Evolutionary conservation across 164 flowering plant genomes (phyloP), one percentile per base, ranked within the genome.

Genomic region (Chimonanthus salicifolius): DNA sequence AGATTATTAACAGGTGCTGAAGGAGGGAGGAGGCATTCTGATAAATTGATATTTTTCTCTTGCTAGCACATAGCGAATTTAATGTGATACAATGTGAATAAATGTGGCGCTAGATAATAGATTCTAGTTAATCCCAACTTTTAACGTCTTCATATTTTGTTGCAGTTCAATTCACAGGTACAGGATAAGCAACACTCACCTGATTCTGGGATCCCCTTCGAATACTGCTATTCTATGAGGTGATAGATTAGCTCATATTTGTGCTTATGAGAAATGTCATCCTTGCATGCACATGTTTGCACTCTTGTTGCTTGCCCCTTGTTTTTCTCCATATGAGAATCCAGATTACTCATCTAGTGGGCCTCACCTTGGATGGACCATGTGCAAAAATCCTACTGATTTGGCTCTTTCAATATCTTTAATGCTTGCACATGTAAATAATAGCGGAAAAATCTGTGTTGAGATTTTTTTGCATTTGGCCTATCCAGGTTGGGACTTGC

Each of bases 191-290:
- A 84, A 47, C 67, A 10, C 71, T 33, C 76, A 43, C 68, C 81
- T 68, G 77, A 70, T 72, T 48, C 87, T 3, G 62, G 58, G 3
- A 67, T 80, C 48, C 92, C 97, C 46, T 96, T 94, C 67, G 90
- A 94, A 43, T 89, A 83, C 73, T 94, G 99, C 78, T 96, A 94
- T 78, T 80, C 65, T 11, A 13, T 85, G 44, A 82, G 88, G 98
- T 95, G 47, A 64, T 64, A 13, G 21, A 48, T 3, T 33, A 33
- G 58, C 16, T 54, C 48, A 15, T 18, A 49, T 63, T 46, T 51
- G 0, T 71, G 15, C 33, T 49, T 16, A 44, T 65, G 60, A 13
- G 60, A 54, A 54, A 54, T 54, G 15, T n/a, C 60, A 8, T 54
- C 60, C 60, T 2, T 13, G 60, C 33, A 33, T 33, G 33, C 33